Percentiles rank a stretch among this genome's conserved stretches.
Conservation (phyloP, 176 grass and related monocot genomes). For the Avena atlantica region DNA sequence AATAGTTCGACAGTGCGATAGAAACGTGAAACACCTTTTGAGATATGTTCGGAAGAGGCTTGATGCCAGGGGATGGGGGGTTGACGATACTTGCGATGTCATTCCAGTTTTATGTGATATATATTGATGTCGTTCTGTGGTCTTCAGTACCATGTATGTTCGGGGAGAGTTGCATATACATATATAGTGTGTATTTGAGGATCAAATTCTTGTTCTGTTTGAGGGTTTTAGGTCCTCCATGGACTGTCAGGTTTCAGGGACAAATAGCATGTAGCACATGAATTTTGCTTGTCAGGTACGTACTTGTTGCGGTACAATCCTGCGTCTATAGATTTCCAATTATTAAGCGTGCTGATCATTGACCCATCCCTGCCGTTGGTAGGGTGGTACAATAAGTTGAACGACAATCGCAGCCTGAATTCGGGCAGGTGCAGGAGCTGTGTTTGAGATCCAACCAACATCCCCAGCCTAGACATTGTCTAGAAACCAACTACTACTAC, state of each 20-base stretch:
- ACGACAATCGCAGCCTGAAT: constrained; percentile 31
- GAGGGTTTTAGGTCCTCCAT: neutral
- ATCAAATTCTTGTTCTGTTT: neutral
- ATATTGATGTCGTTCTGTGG: neutral
- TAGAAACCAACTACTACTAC: neutral
- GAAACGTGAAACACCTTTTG: too few species aligned
- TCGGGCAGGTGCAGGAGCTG: neutral
- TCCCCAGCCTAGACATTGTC: neutral
- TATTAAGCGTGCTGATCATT: neutral
- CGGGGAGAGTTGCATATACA: neutral
- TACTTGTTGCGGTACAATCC: neutral
- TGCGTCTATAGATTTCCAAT: neutral
- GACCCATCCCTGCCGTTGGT: neutral
- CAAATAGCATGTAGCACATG: neutral
- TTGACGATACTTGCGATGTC: neutral
- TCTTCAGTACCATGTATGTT: neutral
- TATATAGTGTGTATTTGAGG: neutral
- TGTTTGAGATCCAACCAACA: constrained; percentile 31
- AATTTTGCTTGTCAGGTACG: neutral
- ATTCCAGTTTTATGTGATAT: neutral
- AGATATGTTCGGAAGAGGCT: neutral
- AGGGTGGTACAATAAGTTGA: neutral
- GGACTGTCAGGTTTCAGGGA: neutral
- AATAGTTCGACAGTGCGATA: neutral
- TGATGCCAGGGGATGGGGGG: neutral